These are phyloP conservation scores for Yarrowia keelungensis DNA, from an alignment of 805 yeast species.

Conservation along the genomic window DNA sequence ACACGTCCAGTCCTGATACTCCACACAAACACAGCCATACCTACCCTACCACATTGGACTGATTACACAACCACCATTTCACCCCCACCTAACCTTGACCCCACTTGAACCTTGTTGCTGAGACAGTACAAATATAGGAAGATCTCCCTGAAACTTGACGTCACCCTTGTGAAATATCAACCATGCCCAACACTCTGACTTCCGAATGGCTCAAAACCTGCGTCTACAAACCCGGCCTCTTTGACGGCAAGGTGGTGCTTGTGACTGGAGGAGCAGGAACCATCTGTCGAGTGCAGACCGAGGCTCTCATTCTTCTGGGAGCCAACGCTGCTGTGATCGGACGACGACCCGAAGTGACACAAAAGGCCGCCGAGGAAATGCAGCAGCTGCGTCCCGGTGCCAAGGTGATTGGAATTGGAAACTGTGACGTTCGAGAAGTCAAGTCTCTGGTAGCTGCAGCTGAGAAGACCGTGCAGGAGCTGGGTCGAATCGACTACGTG, in stretches of 20 bases:
- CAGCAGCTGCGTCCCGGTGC: conserved; percentile 62
- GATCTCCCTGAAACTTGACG: not conserved
- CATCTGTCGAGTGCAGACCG: conserved; percentile 87
- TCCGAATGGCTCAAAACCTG: conserved; percentile 44
- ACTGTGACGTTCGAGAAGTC: conserved; percentile 79
- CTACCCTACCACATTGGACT: too few relatives aligned
- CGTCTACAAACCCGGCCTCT: conserved; percentile 63
- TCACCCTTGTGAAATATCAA: not conserved
- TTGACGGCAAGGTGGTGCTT: conserved; percentile 84
- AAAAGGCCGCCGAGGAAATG: conserved; percentile 70
- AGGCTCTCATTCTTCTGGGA: conserved; percentile 81
- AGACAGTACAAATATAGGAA: not conserved
- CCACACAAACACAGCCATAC: too few relatives aligned
- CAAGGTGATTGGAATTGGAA: conserved; percentile 74
- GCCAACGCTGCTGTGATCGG: conserved; percentile 89
- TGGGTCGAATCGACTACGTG: conserved; percentile 84
- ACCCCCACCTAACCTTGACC: conserved; percentile 11
- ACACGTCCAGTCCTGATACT: accelerated
- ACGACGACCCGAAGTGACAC: conserved; percentile 71
- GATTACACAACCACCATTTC: not conserved
- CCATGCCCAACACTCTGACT: conserved; percentile 32
- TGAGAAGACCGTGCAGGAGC: conserved; percentile 63
- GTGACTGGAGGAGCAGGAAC: conserved; percentile 97
- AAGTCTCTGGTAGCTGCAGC: conserved; percentile 67
- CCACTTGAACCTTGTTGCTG: conserved; percentile 21